Conservation (phyloP, 2,329 filamentous ascomycete genomes). For the Botryotinia narcissicola region DNA sequence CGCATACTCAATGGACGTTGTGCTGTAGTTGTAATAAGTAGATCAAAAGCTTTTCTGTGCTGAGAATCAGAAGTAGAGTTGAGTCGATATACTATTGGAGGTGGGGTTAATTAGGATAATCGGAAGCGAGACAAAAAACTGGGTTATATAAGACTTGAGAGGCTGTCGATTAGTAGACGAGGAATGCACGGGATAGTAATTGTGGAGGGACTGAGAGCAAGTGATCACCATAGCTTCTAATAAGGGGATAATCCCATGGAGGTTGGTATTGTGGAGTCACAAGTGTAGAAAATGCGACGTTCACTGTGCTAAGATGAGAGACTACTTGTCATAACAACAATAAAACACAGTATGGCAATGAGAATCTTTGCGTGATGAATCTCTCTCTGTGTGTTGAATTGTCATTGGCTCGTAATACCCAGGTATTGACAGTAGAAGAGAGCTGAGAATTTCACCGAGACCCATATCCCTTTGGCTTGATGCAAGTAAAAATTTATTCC, state of each 20-base stretch:
- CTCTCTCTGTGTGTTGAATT: neutral
- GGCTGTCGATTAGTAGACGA: neutral
- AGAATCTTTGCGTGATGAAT: neutral
- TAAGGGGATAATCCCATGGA: neutral
- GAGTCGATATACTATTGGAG: neutral
- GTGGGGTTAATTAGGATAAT: neutral
- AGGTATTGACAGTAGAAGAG: neutral
- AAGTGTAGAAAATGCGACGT: no score
- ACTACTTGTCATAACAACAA: neutral
- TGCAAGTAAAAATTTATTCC: neutral
- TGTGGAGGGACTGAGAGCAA: neutral
- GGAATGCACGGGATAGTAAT: neutral
- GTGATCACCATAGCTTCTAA: neutral
- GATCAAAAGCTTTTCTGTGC: no score
- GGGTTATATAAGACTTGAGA: neutral
- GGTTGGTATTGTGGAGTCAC: neutral
- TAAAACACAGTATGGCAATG: neutral
- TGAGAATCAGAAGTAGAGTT: neutral
- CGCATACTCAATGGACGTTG: no score
- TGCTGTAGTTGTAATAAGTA: rapidly evolving
- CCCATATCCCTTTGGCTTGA: neutral
- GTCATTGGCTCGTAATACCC: neutral
- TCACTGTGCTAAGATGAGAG: neutral
- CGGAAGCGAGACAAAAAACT: neutral
- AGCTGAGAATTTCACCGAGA: neutral